phyloP scores from a whole-genome alignment of 108 stramenopile species.

The Skeletonema marinoi region DNA sequence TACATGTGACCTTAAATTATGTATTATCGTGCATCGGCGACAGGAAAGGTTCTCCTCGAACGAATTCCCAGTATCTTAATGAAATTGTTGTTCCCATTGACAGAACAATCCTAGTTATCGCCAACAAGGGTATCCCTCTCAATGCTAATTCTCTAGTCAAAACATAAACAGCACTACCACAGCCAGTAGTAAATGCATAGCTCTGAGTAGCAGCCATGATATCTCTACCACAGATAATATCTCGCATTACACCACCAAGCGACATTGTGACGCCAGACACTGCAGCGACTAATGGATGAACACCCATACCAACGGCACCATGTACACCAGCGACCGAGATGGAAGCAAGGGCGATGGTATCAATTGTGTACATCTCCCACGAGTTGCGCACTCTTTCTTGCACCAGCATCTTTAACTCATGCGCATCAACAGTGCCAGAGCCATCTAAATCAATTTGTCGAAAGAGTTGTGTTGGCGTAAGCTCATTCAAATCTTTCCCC shows the following conservation, averaged over 20 bases:
- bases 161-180: conserved; percentile 18
- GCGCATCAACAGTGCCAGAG: conserved; percentile 2
- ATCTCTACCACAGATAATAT: conserved; percentile 40
- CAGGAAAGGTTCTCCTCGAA: conserved; percentile 20
- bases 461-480: background rate
- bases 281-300: conserved; percentile 40
- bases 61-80: conserved; percentile 17
- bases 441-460: conserved; percentile 10
- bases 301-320: conserved; percentile 24
- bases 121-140: conserved; percentile 5
- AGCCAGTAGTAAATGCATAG: conserved; percentile 32
- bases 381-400: conserved; percentile 8
- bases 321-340: conserved; percentile 39
- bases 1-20: too few species aligned
- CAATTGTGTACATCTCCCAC: conserved; percentile 28
- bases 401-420: conserved; percentile 17
- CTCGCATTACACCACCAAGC: conserved; percentile 48
- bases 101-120: background rate
- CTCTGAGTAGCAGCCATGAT: conserved; percentile 27
- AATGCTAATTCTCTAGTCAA: conserved; percentile 22
- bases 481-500: background rate
- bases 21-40: conserved; percentile 13
- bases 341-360: conserved; percentile 34
- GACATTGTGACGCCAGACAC: conserved; percentile 39
- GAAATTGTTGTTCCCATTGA: conserved; percentile 12